Evolutionary conservation across 139 green algal species (phyloP).

Genomic region (Chlorella sp.): DNA sequence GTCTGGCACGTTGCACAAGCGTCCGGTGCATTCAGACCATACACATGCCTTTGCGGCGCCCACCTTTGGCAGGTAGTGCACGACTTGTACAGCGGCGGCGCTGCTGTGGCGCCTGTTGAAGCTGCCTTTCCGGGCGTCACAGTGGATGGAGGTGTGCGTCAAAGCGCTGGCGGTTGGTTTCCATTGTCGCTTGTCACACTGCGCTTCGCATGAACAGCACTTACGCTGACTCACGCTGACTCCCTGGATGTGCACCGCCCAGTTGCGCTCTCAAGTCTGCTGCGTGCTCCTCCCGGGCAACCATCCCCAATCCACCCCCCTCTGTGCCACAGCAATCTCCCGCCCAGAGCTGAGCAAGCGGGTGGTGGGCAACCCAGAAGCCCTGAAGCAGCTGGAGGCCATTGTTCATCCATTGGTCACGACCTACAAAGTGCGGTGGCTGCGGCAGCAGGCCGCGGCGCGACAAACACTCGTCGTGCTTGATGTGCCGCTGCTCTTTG

Average conservation of each 20-base stretch:
- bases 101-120: neutral
- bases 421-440: conserved; percentile 47
- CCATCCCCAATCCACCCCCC: neutral
- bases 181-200: too few relatives aligned
- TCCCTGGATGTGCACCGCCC: too few relatives aligned
- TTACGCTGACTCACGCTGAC: too few relatives aligned
- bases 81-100: conserved; percentile 26
- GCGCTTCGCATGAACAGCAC: too few relatives aligned
- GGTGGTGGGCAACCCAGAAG: conserved; percentile 39
- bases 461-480: conserved; percentile 70
- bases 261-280: too few relatives aligned
- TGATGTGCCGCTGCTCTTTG: conserved; percentile 91
- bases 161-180: too few relatives aligned
- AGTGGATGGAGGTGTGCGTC: conserved; percentile 24
- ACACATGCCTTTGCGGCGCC: too few relatives aligned
- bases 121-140: conserved; percentile 18
- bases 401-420: conserved; percentile 88
- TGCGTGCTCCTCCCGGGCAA: too few relatives aligned
- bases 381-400: conserved; percentile 75
- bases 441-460: conserved; percentile 38
- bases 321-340: conserved; percentile 21
- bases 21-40: neutral
- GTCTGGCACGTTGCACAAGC: too few relatives aligned
- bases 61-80: conserved; percentile 24
- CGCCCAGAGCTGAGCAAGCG: conserved; percentile 36